Conservation (phyloP, 1,284 basidiomycete species). For the Meripilus lineatus region DNA sequence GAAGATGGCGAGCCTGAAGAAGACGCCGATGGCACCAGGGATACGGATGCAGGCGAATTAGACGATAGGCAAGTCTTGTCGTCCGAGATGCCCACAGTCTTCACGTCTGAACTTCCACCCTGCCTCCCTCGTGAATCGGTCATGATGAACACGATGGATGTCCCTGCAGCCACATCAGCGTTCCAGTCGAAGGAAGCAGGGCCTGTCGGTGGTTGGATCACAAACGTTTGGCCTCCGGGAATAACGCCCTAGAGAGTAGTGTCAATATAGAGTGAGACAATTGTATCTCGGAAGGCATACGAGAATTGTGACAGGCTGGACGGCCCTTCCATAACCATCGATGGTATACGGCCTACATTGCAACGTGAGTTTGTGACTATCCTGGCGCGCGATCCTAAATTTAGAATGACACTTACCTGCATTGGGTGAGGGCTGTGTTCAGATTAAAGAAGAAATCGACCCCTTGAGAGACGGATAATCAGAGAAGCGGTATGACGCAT, state of each 20-base stretch:
- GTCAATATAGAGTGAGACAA: neutral
- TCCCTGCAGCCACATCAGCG: constrained; percentile 53
- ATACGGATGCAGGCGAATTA: constrained; percentile 46
- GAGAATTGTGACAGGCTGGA: constrained; percentile 55
- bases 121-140: constrained; percentile 48
- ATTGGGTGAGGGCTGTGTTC: constrained; percentile 54
- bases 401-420: constrained; percentile 38
- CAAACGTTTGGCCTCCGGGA: constrained; percentile 52
- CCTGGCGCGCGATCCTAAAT: neutral
- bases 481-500: constrained; percentile 8
- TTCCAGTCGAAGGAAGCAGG: constrained; percentile 49
- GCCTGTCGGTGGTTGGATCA: constrained; percentile 41
- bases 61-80: constrained; percentile 48
- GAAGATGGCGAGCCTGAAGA: constrained; percentile 45
- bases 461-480: constrained; percentile 19
- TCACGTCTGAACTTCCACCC: constrained; percentile 55
- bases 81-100: constrained; percentile 43
- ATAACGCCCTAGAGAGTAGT: constrained; percentile 47
- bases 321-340: constrained; percentile 42
- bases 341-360: constrained; percentile 47
- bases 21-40: constrained; percentile 23
- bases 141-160: constrained; percentile 57
- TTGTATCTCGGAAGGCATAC: constrained; percentile 32
- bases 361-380: neutral
- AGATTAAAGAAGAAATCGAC: constrained; percentile 47